Evolutionary conservation across 2,329 filamentous ascomycete species (phyloP).

Genomic region (Diaporthe caulivora): DNA sequence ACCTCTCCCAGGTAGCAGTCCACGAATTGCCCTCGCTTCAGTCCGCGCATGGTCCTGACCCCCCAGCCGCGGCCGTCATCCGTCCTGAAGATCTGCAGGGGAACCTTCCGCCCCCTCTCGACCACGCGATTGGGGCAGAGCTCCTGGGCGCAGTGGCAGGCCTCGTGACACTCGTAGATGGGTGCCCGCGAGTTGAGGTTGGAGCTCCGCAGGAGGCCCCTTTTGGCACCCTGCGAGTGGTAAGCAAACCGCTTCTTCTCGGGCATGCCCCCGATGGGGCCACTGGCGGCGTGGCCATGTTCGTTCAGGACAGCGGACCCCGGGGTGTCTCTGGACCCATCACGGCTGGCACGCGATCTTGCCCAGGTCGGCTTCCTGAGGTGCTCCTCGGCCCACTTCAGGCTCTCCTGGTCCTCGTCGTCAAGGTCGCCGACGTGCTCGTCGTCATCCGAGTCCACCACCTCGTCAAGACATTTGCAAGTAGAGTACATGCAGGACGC

Average conservation of each 20-base stretch:
- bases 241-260: slow-evolving; percentile 71
- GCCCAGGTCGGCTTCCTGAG: slow-evolving; percentile 37
- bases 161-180: slow-evolving; percentile 85
- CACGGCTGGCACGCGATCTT: slow-evolving; percentile 25
- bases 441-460: slow-evolving; percentile 67
- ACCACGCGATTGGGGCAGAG: slow-evolving; percentile 81
- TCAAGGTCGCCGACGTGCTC: slow-evolving; percentile 62
- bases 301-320: not conserved
- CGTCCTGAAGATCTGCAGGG: slow-evolving; percentile 83
- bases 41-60: slow-evolving; percentile 72
- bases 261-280: slow-evolving; percentile 13
- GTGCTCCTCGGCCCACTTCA: slow-evolving; percentile 34
- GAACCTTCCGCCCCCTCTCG: slow-evolving; percentile 77
- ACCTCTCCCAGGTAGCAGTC: slow-evolving; percentile 83
- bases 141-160: slow-evolving; percentile 71
- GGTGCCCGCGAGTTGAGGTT: slow-evolving; percentile 68
- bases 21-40: slow-evolving; percentile 81
- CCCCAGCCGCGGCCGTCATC: slow-evolving; percentile 79
- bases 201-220: slow-evolving; percentile 64
- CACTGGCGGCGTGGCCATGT: not conserved
- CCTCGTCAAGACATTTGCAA: slow-evolving; percentile 75
- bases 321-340: slow-evolving; percentile 23
- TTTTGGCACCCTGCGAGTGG: slow-evolving; percentile 64
- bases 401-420: slow-evolving; percentile 45
- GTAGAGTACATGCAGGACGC: slow-evolving; percentile 75